phyloP scores from a whole-genome alignment of 2,329 filamentous ascomycete genomes.

The Penicillium hordei region DNA sequence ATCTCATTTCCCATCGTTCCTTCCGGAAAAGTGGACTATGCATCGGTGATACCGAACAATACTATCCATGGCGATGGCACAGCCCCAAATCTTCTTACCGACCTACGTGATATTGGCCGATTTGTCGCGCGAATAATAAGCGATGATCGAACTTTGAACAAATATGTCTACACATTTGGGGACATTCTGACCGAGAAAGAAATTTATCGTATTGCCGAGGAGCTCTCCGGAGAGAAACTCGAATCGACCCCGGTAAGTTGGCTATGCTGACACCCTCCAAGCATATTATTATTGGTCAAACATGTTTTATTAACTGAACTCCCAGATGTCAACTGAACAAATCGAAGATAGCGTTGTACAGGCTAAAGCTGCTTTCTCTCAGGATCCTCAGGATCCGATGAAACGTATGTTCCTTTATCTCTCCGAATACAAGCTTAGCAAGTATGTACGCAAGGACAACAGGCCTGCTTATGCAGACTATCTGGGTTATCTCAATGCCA shows the following conservation, averaged over 20 bases:
- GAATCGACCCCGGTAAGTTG: background rate
- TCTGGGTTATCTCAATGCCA: background rate
- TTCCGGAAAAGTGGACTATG: constrained; percentile 16
- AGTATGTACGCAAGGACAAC: background rate
- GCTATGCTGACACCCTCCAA: background rate
- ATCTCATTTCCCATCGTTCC: constrained; percentile 29
- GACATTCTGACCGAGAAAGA: background rate
- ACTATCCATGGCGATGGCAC: background rate
- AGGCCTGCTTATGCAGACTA: background rate
- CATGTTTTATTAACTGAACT: background rate
- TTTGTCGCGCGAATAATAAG: constrained; percentile 3
- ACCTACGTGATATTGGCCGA: constrained; percentile 2
- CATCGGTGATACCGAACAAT: background rate
- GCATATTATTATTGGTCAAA: background rate
- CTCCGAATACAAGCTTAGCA: background rate
- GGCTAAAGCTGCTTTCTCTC: background rate
- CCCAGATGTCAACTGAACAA: background rate
- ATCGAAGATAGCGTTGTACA: background rate
- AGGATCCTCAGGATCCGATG: background rate
- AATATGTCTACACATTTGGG: background rate
- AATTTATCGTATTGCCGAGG: background rate
- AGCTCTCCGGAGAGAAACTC: constrained; percentile 28
- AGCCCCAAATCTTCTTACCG: background rate
- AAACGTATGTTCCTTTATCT: background rate
- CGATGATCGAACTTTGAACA: constrained; percentile 6